A percentile compares a stretch with the other conserved stretches of the same genome.
These are phyloP conservation scores for Whalleya microplaca DNA, from an alignment of 2,329 filamentous ascomycete genomes.

Conservation along the genomic window DNA sequence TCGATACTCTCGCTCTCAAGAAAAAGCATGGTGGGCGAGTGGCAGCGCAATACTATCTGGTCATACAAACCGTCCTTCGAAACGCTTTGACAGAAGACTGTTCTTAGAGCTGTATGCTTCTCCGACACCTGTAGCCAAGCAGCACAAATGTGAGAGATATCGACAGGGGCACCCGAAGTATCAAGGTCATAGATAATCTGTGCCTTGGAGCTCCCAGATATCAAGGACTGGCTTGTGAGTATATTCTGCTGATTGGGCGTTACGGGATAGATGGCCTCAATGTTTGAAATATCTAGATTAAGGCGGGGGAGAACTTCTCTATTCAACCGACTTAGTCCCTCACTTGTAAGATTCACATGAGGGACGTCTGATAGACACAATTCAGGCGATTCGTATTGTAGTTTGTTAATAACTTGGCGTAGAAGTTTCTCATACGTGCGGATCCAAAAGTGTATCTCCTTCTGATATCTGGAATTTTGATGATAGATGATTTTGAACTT, in stretches of 20 bases:
- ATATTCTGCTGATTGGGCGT: slow-evolving; percentile 54
- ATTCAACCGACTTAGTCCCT: slow-evolving; percentile 49
- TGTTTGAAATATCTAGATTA: slow-evolving; percentile 47
- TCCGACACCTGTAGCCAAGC: slow-evolving; percentile 54
- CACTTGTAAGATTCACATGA: slow-evolving; percentile 51
- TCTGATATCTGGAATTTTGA: slow-evolving; percentile 44
- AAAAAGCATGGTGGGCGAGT: slow-evolving; percentile 57
- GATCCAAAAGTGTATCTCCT: slow-evolving; percentile 51
- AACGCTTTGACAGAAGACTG: slow-evolving; percentile 56
- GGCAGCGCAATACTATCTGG: slow-evolving; percentile 50
- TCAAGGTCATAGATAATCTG: slow-evolving; percentile 54
- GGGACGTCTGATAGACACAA: slow-evolving; percentile 56
- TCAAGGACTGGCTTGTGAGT: slow-evolving; percentile 49
- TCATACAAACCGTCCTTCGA: slow-evolving; percentile 54
- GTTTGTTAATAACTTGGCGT: slow-evolving; percentile 46
- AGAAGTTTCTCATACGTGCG: slow-evolving; percentile 50
- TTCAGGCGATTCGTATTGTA: slow-evolving; percentile 48
- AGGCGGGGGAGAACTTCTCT: slow-evolving; percentile 45
- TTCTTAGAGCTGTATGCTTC: slow-evolving; percentile 51
- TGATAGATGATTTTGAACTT: slow-evolving; percentile 52
- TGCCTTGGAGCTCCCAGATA: slow-evolving; percentile 47
- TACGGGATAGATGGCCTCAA: slow-evolving; percentile 54
- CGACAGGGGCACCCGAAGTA: slow-evolving; percentile 43
- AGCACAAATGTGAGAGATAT: slow-evolving; percentile 49
- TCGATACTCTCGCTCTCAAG: slow-evolving; percentile 49